Base-by-base conservation (phyloP, 2,329 filamentous ascomycete species). In the Cytospora piceae region DNA sequence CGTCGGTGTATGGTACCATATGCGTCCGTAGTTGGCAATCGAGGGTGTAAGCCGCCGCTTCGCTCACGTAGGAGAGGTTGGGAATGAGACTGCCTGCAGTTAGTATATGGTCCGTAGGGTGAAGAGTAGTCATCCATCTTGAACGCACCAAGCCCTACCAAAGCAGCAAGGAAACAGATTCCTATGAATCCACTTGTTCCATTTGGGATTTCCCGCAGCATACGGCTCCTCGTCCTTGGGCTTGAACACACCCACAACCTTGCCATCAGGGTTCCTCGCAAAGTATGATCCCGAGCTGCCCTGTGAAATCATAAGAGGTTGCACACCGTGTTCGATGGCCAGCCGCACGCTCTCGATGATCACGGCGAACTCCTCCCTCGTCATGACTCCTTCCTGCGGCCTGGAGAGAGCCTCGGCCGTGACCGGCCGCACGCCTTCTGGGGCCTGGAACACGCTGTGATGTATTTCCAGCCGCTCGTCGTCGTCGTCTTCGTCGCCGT, bases 151-250 rank as follows among this genome's bases (percentile, higher is more conserved):
- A 55, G 94, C 94, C 73, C 95, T 85, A 22, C 95, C 95, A 73
- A 99, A 99, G 78, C 92, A 97, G 80, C 96, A 99, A 11, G 95
- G 95, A 72, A 99, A 98, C 70, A 99, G 76, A 76, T 99, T 99
- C 69, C 95, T 86, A 77, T 99, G 95, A 80, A 99, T 94, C 95
- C 95, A 99, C 79, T 99, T 99, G 72, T 96, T 98, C 94, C 94
- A 98, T 77, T 99, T 99, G 7, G 95, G 95, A 75, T 99, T 99
- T 71, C 93, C 91, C 37, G 92, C 95, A 1, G 95, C 95, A 75
- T 97, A 99, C 0, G 95, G 95, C 77, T 99, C 96, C 79, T 99
- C 95, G 72, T 99, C 95, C 79, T 99, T 99, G 52, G 95, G 95
- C 77, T 99, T 99, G 81, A 99, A 99, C 5, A 99, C 95, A 42